Evolutionary conservation across 2,329 filamentous ascomycete genomes (phyloP).

Genomic region (Stagonosporopsis cucurbitacearum): DNA sequence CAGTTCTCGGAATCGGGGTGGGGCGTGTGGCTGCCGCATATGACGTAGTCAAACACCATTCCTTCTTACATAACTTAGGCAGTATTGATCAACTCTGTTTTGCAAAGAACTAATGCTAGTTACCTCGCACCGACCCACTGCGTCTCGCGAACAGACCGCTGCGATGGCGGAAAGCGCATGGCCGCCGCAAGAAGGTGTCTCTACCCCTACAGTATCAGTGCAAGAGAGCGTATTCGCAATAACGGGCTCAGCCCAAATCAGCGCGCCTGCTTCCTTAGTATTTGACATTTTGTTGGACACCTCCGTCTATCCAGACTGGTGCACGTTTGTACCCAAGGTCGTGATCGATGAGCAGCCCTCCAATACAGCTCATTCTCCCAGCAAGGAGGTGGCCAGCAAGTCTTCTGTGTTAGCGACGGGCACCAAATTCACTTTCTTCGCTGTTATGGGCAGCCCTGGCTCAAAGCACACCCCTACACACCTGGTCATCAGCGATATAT

Average conservation of each 20-base stretch:
- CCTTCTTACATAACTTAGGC: background rate
- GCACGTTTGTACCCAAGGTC: constrained; percentile 27
- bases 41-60: background rate
- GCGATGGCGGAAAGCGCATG: constrained; percentile 8
- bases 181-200: constrained; percentile 10
- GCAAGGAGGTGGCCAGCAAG: background rate
- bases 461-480: constrained; percentile 17
- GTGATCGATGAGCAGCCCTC: constrained; percentile 18
- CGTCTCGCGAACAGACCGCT: background rate
- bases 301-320: constrained; percentile 27
- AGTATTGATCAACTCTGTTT: background rate
- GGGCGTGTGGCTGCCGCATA: background rate
- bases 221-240: constrained; percentile 5
- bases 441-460: constrained; percentile 25
- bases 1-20: background rate
- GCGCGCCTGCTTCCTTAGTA: constrained; percentile 28
- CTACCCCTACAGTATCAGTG: constrained; percentile 13
- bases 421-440: constrained; percentile 27
- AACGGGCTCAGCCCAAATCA: constrained; percentile 7
- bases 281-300: constrained; percentile 25
- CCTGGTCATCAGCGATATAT: constrained; percentile 28
- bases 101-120: background rate
- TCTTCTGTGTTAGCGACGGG: constrained; percentile 17
- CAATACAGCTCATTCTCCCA: background rate
- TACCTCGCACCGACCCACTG: background rate